Evolutionary conservation across 108 stramenopile species (phyloP), one percentile per base, ranked within the genome.

Genomic region (Nitzschia sp.): DNA sequence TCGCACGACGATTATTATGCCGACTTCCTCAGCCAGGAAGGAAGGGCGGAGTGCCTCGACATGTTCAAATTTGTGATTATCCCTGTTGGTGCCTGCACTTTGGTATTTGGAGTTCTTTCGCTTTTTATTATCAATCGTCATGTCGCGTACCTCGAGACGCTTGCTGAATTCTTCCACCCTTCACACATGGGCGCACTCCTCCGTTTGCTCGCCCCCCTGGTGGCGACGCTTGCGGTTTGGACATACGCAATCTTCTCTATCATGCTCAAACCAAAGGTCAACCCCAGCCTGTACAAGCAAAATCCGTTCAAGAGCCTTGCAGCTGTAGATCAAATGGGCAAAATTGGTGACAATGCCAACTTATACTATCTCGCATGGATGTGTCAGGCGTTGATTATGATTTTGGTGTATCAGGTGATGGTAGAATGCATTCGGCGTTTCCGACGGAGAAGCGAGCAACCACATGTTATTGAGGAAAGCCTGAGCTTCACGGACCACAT

Each of bases 331-430:
- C 35, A 45, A 3, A 48, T 67, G 0, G 83, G 83, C 1, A 48
- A 74, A 21, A 72, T 84, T 29, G 79, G 78, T n/a, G 70, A 70
- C 51, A 84, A 84, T 61, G 83, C 83, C 29, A 84, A 84, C 54
- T 68, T 84, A 27, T 84, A 84, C 36, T 81, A 79, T 45, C 46
- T 53, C 2, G 46, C 57, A 31, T 78, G 78, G 79, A 54, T 73
- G 5, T 71, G 67, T n/a, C 34, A 71, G 23, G 35, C 24, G 13
- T 17, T 75, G 15, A 61, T 72, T 42, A 54, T 79, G 31, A 68
- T 66, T 24, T 45, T 84, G 25, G 47, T 78, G 2, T 83, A 83
- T 42, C 66, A 76, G 35, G 49, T 69, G 0, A 26, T 61, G 13
- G 60, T 59, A 13, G 68, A 73, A n/a, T 28, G 59, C 29, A 48